Conservation (phyloP, 352 stramenopile genomes). For the Pythium brassicae region DNA sequence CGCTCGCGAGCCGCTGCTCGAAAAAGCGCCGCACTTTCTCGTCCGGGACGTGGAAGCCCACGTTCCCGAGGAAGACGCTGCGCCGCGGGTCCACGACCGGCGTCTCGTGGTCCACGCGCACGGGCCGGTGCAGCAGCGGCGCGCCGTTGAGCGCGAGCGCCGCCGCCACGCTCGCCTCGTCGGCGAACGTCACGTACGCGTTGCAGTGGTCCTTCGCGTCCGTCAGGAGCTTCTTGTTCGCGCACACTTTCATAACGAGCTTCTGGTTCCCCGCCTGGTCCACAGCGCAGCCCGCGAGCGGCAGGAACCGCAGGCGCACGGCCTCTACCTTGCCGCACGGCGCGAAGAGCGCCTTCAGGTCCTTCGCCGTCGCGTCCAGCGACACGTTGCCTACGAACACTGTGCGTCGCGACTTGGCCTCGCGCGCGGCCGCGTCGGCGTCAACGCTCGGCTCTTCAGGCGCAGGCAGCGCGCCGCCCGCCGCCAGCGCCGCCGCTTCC, state of each 20-base stretch:
- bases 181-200: constrained; percentile 87
- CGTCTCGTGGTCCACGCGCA: constrained; percentile 63
- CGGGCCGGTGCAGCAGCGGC: constrained; percentile 55
- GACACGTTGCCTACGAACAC: constrained; percentile 93
- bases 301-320: constrained; percentile 82
- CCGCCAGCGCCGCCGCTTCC: not conserved
- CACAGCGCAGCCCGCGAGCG: constrained; percentile 80
- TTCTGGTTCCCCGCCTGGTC: constrained; percentile 88
- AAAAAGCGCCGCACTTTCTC: constrained; percentile 75
- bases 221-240: constrained; percentile 84
- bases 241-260: constrained; percentile 89
- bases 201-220: constrained; percentile 89
- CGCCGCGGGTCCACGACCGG: constrained; percentile 70
- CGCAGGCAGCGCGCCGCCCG: constrained; percentile 6
- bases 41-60: constrained; percentile 85
- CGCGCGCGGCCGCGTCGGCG: constrained; percentile 9
- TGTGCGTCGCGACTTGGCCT: constrained; percentile 73
- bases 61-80: constrained; percentile 89
- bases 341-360: constrained; percentile 80
- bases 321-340: constrained; percentile 82
- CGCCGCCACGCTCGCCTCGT: constrained; percentile 45
- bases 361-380: constrained; percentile 73
- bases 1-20: constrained; percentile 52
- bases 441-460: not conserved
- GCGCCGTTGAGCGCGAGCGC: constrained; percentile 72